These are phyloP conservation scores for Fusarium chaquense DNA, from an alignment of 2,329 filamentous ascomycete genomes.

Conservation along the genomic window DNA sequence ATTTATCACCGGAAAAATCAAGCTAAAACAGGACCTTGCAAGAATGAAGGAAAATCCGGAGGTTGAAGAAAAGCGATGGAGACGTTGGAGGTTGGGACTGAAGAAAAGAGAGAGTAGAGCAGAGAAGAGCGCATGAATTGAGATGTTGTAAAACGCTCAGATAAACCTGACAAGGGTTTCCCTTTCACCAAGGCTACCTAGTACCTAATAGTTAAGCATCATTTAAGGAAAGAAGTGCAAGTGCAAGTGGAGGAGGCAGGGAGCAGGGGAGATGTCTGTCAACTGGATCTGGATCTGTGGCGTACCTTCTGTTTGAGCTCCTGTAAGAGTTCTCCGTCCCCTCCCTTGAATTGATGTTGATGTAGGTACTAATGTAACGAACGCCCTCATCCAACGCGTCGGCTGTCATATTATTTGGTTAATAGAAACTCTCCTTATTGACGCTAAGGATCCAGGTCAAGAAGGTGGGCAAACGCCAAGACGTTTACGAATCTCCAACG, in stretches of 20 bases:
- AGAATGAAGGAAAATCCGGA: constrained; percentile 22
- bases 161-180: constrained; percentile 4
- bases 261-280: constrained; percentile 24
- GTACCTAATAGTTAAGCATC: constrained; percentile 8
- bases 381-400: not conserved
- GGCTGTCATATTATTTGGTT: not conserved
- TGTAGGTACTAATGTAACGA: no score
- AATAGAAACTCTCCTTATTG: not conserved
- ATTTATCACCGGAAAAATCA: not conserved
- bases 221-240: constrained; percentile 10
- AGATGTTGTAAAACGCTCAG: constrained; percentile 23
- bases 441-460: not conserved
- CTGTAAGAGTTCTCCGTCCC: not conserved
- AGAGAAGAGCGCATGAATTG: not conserved
- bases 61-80: constrained; percentile 34
- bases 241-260: constrained; percentile 21
- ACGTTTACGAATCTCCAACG: constrained; percentile 6
- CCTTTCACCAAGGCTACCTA: constrained; percentile 35
- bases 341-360: constrained; percentile 15
- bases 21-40: not conserved
- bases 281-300: constrained; percentile 15
- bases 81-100: constrained; percentile 31
- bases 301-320: constrained; percentile 25
- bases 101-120: not conserved
- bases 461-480: constrained; percentile 10